Evolutionary conservation across 371 early-diverging fungal genomes (phyloP).

Genomic region (Saksenaea oblongispora): DNA sequence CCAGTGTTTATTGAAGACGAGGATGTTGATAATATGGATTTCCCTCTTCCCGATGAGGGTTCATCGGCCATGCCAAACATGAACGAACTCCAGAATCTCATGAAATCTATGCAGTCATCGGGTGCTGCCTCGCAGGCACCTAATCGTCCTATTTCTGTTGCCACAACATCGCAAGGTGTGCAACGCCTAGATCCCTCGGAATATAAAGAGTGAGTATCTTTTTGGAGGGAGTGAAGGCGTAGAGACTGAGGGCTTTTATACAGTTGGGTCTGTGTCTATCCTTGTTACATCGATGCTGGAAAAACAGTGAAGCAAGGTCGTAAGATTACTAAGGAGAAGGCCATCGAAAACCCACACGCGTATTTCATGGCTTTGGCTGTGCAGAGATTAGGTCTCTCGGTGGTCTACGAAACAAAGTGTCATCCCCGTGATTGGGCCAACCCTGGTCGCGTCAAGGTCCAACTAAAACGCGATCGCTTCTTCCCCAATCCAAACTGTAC

Average conservation of each 20-base stretch:
- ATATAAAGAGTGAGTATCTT: slow-evolving; percentile 39
- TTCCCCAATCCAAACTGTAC: slow-evolving; percentile 28
- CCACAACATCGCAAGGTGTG: slow-evolving; percentile 36
- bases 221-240: background rate
- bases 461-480: slow-evolving; percentile 46
- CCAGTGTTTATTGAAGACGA: slow-evolving; percentile 49
- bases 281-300: slow-evolving; percentile 64
- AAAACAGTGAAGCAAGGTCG: slow-evolving; percentile 55
- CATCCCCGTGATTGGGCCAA: slow-evolving; percentile 66
- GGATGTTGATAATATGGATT: slow-evolving; percentile 71
- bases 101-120: slow-evolving; percentile 16
- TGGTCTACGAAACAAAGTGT: slow-evolving; percentile 61
- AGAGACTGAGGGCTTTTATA: slow-evolving; percentile 1
- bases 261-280: slow-evolving; percentile 71
- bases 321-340: slow-evolving; percentile 48
- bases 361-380: slow-evolving; percentile 68
- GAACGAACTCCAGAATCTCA: slow-evolving; percentile 31
- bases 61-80: slow-evolving; percentile 32
- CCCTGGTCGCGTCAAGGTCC: slow-evolving; percentile 58
- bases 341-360: slow-evolving; percentile 60
- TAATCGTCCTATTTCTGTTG: slow-evolving; percentile 28
- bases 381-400: slow-evolving; percentile 54
- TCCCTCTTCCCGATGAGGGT: slow-evolving; percentile 53
- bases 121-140: slow-evolving; percentile 8
- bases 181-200: slow-evolving; percentile 40